Base-by-base conservation (phyloP, 768 basidiomycete genomes). In the Termitomyces sp. region DNA sequence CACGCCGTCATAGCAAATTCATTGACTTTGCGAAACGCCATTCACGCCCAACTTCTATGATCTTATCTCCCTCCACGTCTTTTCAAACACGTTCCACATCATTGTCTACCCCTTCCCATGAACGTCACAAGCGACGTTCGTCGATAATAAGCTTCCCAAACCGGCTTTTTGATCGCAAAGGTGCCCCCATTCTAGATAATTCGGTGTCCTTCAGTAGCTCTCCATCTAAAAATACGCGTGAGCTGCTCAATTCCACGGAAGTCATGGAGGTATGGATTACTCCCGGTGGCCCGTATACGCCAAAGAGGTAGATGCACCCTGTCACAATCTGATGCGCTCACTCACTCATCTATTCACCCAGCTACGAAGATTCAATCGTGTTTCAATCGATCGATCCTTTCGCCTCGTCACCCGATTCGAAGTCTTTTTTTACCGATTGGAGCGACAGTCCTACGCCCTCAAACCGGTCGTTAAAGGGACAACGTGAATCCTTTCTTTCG, bases 351-450 rank as follows among this genome's bases (percentile, higher is more conserved):
- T 51, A 38, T 31, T 46, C 33, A 40, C 35, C 37, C 45, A 63
- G 63, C 31, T 56, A 59, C 43, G 57, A 67, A 44, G 60, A 63
- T 8, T 53, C 50, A 3, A 54, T 40, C 9, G 26, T 62, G 31
- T 66, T 56, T 54, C 57, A 63, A 26, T 42, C 69, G 17, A 65
- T 75, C 4, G 78, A 81, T 50, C 74, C 74, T 2, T 76, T 77
- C 54, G 65, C 68, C 14, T 68, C 77, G 2, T 73, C 73, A 3
- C 73, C 75, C 0, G 65, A 73, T 54, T 73, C 78, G 21, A 73
- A 68, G 50, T 75, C 80, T 10, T 73, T 76, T 61, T 79, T 78
- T 63, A 72, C 76, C 45, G 75, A 76, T 40, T 61, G 73, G 45
- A 65, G 70, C 7, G 73, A 75, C 38, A 66, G 63, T 15, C 60